Evolutionary conservation across 192 early-diverging fungal genomes (phyloP), one percentile per base, ranked within the genome.

Genomic region (Umbelopsis sp.): DNA sequence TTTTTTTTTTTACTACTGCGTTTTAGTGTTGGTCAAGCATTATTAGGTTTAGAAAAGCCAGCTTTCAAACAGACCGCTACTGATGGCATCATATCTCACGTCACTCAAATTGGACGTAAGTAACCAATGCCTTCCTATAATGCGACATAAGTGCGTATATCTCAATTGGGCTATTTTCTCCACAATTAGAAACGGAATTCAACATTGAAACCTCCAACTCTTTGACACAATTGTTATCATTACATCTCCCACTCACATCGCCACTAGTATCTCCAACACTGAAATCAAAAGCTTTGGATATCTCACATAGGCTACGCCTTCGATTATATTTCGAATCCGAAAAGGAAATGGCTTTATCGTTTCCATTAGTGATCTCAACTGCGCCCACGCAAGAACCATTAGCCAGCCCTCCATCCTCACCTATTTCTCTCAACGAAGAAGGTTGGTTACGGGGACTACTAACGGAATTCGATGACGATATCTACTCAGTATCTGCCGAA

Each of bases 261-360:
- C 56, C 56, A 11, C 34, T 62, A 16, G 26, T 62, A 34, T 62
- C 56, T 11, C 56, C 56, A 3, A 62, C 31, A 2, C n/a, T 62
- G 29, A 62, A 62, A n/a, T 62, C 56, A 0, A 36, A 62, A 62
- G 56, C 56, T 17, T 34, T 62, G 56, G 31, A 62, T 62, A 62
- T 62, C 0, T 62, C 56, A 3, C 56, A 62, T 62, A 29, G 56
- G 10, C 17, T 62, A 20, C 26, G 56, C 16, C 31, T 62, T 3
- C 56, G 56, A 0, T 3, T 62, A n/a, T 62, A 62, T 34, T 62
- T 62, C n/a, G 56, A 62, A 7, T 29, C 26, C 11, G 56, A 62
- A 62, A 62, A 62, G 26, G 56, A 62, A 14, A 62, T 62, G 56
- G 56, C 56, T 34, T 62, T 62, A 34, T 62, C 56, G 6, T 62